Evolutionary conservation across 164 flowering plant genomes (phyloP).

Genomic region (Aristolochia californica): DNA sequence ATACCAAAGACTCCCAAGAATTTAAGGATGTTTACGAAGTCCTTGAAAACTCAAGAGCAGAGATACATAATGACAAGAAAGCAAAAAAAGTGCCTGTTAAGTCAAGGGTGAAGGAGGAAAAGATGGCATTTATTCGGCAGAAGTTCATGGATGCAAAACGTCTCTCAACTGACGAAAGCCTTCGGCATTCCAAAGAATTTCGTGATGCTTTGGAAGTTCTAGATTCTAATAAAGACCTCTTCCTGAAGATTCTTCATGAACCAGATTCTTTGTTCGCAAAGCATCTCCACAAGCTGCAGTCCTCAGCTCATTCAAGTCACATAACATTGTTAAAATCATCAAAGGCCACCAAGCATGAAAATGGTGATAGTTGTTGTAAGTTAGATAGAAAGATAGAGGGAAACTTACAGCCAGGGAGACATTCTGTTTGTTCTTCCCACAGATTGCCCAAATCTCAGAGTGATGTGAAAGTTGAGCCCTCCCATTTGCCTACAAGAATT

Average conservation of each 20-base stretch:
- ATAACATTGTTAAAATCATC: constrained; percentile 22
- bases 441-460: constrained; percentile 16
- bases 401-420: constrained; percentile 7
- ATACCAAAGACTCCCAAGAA: constrained; percentile 32
- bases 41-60: constrained; percentile 25
- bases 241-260: constrained; percentile 58
- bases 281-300: constrained; percentile 48
- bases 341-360: constrained; percentile 17
- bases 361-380: constrained; percentile 11
- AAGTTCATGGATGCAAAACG: constrained; percentile 54
- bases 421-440: constrained; percentile 13
- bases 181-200: constrained; percentile 53
- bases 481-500: constrained; percentile 47
- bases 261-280: constrained; percentile 66
- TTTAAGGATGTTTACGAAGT: constrained; percentile 93
- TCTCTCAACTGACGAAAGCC: constrained; percentile 44
- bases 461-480: constrained; percentile 15
- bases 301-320: constrained; percentile 22
- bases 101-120: constrained; percentile 25
- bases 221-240: constrained; percentile 56
- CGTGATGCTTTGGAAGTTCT: constrained; percentile 50
- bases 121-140: constrained; percentile 42
- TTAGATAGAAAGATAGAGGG: constrained; percentile 16
- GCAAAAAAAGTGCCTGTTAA: constrained; percentile 10
- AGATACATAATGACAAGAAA: constrained; percentile 7